phyloP scores from a whole-genome alignment of 257 asterid species.

The Nicotiana sylvestris region DNA sequence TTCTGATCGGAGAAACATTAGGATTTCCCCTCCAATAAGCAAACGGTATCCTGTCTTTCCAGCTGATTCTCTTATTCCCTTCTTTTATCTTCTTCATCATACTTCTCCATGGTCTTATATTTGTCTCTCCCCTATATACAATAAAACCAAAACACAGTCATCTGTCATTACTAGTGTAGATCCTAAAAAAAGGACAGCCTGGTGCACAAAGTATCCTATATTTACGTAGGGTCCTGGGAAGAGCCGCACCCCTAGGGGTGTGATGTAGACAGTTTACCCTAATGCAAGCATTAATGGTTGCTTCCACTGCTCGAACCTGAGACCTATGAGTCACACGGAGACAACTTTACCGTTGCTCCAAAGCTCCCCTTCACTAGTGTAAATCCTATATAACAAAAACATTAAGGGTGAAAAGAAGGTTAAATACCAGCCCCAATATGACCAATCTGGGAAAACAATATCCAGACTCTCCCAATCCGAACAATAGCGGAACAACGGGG shows the following conservation, averaged over 20 bases:
- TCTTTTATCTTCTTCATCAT: conserved; percentile 10
- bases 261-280: too few relatives aligned
- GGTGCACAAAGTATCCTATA: too few relatives aligned
- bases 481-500: conserved; percentile 20
- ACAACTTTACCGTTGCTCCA: too few relatives aligned
- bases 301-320: too few relatives aligned
- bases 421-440: conserved; percentile 21
- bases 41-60: conserved; percentile 15
- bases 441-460: conserved; percentile 22
- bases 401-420: background rate
- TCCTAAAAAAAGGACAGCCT: too few relatives aligned
- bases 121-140: conserved; percentile 15
- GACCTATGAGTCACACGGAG: background rate
- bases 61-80: background rate
- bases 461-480: conserved; percentile 7
- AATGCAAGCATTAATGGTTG: too few relatives aligned
- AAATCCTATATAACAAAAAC: background rate
- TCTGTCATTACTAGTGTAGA: too few relatives aligned
- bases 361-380: too few relatives aligned
- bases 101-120: conserved; percentile 19
- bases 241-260: too few relatives aligned
- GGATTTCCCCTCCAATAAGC: conserved; percentile 25
- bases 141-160: background rate
- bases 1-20: background rate
- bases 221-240: too few relatives aligned